Conservation (phyloP, 495 filamentous ascomycete species). For the Astrothelium macrocarpum region DNA sequence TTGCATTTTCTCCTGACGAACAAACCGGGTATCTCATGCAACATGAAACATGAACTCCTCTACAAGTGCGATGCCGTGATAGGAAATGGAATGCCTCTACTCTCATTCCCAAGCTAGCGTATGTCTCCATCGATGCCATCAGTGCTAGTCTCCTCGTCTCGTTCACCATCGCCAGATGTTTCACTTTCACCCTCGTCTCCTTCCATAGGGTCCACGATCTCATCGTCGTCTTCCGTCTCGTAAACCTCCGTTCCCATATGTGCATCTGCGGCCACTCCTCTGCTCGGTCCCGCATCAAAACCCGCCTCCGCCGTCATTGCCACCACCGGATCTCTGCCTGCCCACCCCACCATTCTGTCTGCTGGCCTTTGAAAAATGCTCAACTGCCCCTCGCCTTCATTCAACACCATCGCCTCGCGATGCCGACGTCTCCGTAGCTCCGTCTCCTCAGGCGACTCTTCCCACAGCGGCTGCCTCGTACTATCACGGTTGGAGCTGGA, state of each 20-base stretch:
- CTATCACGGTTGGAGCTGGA: no score
- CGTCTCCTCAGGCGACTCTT: constrained; percentile 41
- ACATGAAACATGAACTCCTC: not conserved
- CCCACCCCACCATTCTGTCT: not conserved
- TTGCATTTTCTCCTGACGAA: no score
- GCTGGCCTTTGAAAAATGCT: no score
- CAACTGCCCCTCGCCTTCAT: constrained; percentile 49
- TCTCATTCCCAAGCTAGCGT: not conserved
- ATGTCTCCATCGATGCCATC: not conserved
- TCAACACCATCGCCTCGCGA: constrained; percentile 56
- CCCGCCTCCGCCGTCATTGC: no score
- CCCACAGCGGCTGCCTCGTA: no score
- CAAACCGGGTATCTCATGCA: not conserved
- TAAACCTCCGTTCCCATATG: not conserved
- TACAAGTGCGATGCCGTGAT: not conserved
- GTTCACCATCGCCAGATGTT: not conserved
- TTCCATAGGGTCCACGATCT: not conserved
- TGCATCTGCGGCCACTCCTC: not conserved
- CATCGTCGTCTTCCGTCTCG: not conserved
- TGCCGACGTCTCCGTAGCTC: constrained; percentile 42
- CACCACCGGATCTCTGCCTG: no score
- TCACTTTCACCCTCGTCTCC: not conserved
- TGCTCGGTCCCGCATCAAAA: not conserved
- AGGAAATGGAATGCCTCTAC: not conserved
- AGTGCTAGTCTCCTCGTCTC: not conserved